phyloP scores from a whole-genome alignment of 140 eudicot genomes.

The Ambrosia hybrid region DNA sequence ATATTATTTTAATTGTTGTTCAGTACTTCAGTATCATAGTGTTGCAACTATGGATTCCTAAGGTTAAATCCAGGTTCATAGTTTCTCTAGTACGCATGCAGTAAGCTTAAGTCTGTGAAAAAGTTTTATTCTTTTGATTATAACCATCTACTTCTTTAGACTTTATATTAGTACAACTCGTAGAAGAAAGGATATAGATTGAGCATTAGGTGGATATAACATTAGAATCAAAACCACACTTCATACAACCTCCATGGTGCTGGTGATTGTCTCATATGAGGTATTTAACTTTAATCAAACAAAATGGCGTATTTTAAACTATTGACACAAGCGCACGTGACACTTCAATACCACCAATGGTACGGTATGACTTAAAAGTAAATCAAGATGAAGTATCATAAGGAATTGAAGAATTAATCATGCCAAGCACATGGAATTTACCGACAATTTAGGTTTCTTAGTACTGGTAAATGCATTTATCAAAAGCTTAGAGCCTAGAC shows the following conservation, averaged over 20 bases:
- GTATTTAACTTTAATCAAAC: not conserved
- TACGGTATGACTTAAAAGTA: not conserved
- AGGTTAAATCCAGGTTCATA: conserved; percentile 11
- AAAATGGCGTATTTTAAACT: not conserved
- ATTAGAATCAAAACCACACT: not conserved
- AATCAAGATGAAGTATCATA: not conserved
- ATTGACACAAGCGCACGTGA: not conserved
- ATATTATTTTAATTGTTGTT: not conserved
- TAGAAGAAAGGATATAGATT: not conserved
- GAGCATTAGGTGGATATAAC: not conserved
- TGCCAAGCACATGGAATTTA: not conserved
- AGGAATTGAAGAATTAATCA: not conserved
- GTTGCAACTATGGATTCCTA: not conserved
- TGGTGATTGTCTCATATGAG: not conserved
- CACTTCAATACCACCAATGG: not conserved
- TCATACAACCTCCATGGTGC: not conserved
- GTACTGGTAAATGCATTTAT: not conserved
- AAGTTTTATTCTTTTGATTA: not conserved
- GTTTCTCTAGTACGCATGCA: not conserved
- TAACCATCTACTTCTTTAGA: not conserved
- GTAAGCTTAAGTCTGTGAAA: not conserved
- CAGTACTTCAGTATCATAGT: not conserved
- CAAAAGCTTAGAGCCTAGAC: not conserved
- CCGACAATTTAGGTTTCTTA: not conserved
- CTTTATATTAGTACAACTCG: not conserved